Evolutionary conservation across 768 basidiomycete species (phyloP).

Genomic region (Saitozyma sp.): DNA sequence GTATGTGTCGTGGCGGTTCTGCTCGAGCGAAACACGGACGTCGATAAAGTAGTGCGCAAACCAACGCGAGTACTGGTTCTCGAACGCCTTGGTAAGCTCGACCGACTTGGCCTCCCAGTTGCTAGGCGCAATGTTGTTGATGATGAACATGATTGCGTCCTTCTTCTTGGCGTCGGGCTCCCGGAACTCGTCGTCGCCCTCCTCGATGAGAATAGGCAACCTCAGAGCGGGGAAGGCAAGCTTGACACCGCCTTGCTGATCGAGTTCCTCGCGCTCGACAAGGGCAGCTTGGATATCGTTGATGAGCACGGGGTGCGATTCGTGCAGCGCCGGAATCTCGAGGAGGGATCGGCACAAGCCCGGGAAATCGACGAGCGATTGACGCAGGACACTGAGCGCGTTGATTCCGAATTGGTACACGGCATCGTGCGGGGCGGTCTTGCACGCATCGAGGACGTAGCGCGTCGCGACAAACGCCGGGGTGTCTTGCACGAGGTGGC

Average conservation of each 20-base stretch:
- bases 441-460: constrained; percentile 90
- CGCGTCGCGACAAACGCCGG: constrained; percentile 95
- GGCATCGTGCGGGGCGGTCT: constrained; percentile 72
- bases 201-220: constrained; percentile 42
- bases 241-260: constrained; percentile 54
- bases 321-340: constrained; percentile 79
- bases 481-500: constrained; percentile 87
- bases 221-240: constrained; percentile 46
- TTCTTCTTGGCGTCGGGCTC: constrained; percentile 81
- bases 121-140: constrained; percentile 93
- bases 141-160: constrained; percentile 93
- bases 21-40: constrained; percentile 90
- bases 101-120: constrained; percentile 85
- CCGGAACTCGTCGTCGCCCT: constrained; percentile 60
- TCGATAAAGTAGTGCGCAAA: constrained; percentile 97
- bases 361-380: constrained; percentile 84
- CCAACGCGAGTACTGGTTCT: constrained; percentile 84
- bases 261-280: constrained; percentile 52
- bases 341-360: constrained; percentile 86
- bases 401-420: constrained; percentile 94
- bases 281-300: constrained; percentile 71
- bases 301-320: constrained; percentile 78
- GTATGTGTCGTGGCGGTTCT: constrained; percentile 94
- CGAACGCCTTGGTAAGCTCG: constrained; percentile 83
- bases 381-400: constrained; percentile 84